A percentile compares a stretch with the other conserved stretches of the same genome.
These are phyloP conservation scores for Bimuria novae-zelandiae DNA, from an alignment of 2,329 filamentous ascomycete species.

Conservation along the genomic window DNA sequence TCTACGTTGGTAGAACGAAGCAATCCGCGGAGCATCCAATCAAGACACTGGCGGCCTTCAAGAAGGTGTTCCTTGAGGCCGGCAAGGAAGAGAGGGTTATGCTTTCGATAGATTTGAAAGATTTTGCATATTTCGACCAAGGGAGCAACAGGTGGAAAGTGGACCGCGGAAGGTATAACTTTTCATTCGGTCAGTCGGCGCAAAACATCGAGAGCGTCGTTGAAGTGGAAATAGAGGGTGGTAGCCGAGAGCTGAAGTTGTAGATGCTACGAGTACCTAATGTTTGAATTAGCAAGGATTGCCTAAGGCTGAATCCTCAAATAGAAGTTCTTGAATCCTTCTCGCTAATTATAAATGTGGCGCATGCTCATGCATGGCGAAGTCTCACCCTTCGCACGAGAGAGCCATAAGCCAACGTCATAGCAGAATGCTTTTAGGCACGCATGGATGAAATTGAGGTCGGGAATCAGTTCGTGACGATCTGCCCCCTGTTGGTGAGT, in stretches of 20 bases:
- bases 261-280: conserved; percentile 6
- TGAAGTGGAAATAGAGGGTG: conserved; percentile 27
- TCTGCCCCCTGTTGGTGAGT: too few species aligned
- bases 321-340: too few species aligned
- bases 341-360: too few species aligned
- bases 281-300: background rate
- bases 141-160: conserved; percentile 31
- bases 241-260: conserved; percentile 22
- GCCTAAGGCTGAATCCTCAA: too few species aligned
- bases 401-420: too few species aligned
- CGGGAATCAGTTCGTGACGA: too few species aligned
- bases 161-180: conserved; percentile 37
- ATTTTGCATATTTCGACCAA: conserved; percentile 43
- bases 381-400: too few species aligned
- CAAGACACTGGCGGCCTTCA: conserved; percentile 71
- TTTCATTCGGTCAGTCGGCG: conserved; percentile 39
- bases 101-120: conserved; percentile 46
- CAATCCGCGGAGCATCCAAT: conserved; percentile 55
- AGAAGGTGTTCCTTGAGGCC: conserved; percentile 64
- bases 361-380: too few species aligned
- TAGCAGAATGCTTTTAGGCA: too few species aligned
- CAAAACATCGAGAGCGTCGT: conserved; percentile 30
- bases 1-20: conserved; percentile 61
- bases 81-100: conserved; percentile 62
- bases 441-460: too few species aligned